Evolutionary conservation across 2,329 filamentous ascomycete species (phyloP).

Genomic region (Bertia moriformis): DNA sequence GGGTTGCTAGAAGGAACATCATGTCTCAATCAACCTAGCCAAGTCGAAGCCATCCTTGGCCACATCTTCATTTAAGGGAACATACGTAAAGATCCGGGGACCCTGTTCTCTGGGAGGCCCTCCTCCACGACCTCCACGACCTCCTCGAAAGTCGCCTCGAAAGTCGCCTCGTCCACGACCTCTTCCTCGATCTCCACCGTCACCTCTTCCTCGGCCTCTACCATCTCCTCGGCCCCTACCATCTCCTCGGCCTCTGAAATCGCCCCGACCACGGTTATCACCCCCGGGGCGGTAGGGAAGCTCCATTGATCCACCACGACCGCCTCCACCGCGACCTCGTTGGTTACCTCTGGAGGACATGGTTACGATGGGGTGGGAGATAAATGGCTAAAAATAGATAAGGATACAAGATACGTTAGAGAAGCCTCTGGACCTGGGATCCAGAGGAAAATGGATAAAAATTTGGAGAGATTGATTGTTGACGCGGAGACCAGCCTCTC

Average conservation of each 20-base stretch:
- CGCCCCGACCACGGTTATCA: constrained; percentile 12
- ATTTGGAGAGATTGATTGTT: too few relatives aligned
- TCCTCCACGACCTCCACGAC: constrained; percentile 9
- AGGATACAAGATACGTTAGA: too few relatives aligned
- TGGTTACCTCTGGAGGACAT: too few relatives aligned
- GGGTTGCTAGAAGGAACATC: too few relatives aligned
- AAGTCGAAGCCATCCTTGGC: constrained; percentile 5
- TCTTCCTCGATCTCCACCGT: not conserved
- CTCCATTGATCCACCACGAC: constrained; percentile 8
- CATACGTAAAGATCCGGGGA: constrained; percentile 12
- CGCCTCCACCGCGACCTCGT: constrained; percentile 7
- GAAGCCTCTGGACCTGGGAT: too few relatives aligned
- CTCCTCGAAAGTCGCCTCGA: constrained; percentile 6
- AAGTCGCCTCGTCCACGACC: not conserved
- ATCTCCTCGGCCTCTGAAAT: constrained; percentile 11
- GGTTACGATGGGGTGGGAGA: too few relatives aligned
- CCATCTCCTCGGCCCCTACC: constrained; percentile 6
- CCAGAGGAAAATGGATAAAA: too few relatives aligned
- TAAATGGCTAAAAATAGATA: too few relatives aligned
- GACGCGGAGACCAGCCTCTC: too few relatives aligned
- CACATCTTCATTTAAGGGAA: too few relatives aligned
- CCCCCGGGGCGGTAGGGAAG: constrained; percentile 11
- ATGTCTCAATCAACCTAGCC: too few relatives aligned
- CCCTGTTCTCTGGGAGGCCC: constrained; percentile 6
- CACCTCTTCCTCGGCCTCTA: not conserved